These are phyloP conservation scores for Boletus vinaceobasis DNA, from an alignment of 768 basidiomycete species.

Conservation along the genomic window DNA sequence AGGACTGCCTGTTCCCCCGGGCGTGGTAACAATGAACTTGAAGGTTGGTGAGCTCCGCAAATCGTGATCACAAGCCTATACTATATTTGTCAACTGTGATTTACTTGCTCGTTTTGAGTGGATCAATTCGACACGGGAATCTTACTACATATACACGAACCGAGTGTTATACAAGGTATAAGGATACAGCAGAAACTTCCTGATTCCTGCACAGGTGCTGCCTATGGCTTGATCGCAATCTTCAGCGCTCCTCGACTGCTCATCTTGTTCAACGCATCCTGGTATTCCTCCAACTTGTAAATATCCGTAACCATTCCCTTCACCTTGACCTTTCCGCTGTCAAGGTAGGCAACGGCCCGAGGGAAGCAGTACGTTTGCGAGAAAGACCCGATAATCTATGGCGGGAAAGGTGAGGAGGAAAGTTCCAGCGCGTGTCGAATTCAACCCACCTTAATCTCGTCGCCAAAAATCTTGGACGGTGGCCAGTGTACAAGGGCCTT, in stretches of 20 bases:
- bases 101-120: background rate
- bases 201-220: background rate
- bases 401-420: background rate
- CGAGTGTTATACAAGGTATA: constrained; percentile 17
- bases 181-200: constrained; percentile 13
- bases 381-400: constrained; percentile 85
- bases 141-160: background rate
- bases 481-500: constrained; percentile 83
- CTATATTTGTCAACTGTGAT: too few species aligned
- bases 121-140: background rate
- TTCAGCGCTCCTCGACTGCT: constrained; percentile 57
- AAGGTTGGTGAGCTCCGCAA: background rate
- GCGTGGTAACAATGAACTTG: background rate
- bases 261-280: constrained; percentile 72
- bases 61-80: too few species aligned
- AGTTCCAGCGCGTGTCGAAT: background rate
- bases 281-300: constrained; percentile 67
- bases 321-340: constrained; percentile 77
- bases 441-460: constrained; percentile 57
- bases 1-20: background rate
- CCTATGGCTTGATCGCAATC: constrained; percentile 57
- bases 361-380: constrained; percentile 90
- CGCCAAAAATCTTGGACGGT: constrained; percentile 74
- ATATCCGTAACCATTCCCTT: constrained; percentile 77
- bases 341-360: constrained; percentile 84